Evolutionary conservation across 2,329 filamentous ascomycete species (phyloP), one percentile per base, ranked within the genome.

Genomic region (Aspergillus sp.): DNA sequence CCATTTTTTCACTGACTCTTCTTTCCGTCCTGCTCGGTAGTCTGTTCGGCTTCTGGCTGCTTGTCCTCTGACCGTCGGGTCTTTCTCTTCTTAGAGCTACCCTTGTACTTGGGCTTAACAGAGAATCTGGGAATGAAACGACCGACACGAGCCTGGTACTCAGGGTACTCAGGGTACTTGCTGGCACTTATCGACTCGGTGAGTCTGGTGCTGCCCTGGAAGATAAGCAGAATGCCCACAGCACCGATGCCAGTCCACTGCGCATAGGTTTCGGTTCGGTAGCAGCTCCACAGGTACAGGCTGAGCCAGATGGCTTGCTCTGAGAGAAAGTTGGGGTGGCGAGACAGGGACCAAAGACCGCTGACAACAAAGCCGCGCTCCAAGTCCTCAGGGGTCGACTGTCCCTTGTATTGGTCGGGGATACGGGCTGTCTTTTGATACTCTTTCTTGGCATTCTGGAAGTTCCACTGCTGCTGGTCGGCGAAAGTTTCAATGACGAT

Each of bases 251-350:
- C 81, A 1, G 86, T 83, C 88, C 90, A 98, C 67, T 86, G 91
- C 62, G 84, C 83, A 34, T 84, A 73, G 2, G 76, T 81, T 43
- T 82, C 78, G 29, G 84, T 87, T 43, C 83, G 78, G 61, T 81
- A 85, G 66, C 86, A 91, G 53, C 79, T 82, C 93, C 91, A 98
- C 59, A 88, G 80, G 66, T 97, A 97, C 41, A 97, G 68, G 7
- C 82, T 72, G 42, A 95, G 76, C 93, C 93, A 98, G 57, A 97
- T 82, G 28, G 82, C 75, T 69, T 97, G 93, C 69, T 98, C 93
- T 5, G 88, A 88, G 5, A 87, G 82, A 61, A 97, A 98, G 67
- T 98, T 98, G 38, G 93, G 93, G 65, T 98, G 94, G 37, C 93
- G 80, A 55, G 86, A 91, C 72, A 84, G 90, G 1, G 83, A 85